Percentiles rank a stretch among this genome's conserved stretches.
These are phyloP conservation scores for Nitzschia sp. DNA, from an alignment of 108 stramenopile species.

Conservation along the genomic window DNA sequence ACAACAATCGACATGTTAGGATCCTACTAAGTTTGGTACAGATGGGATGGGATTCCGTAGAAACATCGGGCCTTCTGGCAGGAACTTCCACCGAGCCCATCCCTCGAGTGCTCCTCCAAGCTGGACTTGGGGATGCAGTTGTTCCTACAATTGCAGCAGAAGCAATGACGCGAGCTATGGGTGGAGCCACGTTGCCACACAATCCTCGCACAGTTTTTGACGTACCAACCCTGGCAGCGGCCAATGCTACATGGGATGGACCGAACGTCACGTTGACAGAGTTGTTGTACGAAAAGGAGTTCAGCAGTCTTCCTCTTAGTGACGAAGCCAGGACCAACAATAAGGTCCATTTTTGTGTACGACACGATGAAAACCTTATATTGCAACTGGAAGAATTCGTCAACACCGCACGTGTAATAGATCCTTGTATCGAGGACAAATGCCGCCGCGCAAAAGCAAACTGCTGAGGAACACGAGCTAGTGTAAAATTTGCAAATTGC, in stretches of 20 bases:
- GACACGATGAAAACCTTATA: constrained; percentile 48
- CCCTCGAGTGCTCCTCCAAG: constrained; percentile 36
- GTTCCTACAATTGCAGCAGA: constrained; percentile 69
- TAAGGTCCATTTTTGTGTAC: constrained; percentile 64
- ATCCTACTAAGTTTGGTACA: constrained; percentile 61
- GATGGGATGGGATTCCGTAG: constrained; percentile 73
- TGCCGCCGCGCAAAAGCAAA: constrained; percentile 28
- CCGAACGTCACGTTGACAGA: constrained; percentile 49
- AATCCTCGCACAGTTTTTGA: constrained; percentile 37
- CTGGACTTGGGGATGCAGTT: constrained; percentile 61
- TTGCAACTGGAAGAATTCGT: constrained; percentile 63
- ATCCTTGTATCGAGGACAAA: constrained; percentile 50
- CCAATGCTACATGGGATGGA: constrained; percentile 18
- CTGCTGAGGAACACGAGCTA: constrained; percentile 1
- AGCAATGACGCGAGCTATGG: constrained; percentile 61
- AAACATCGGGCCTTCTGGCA: constrained; percentile 62
- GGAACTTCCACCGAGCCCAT: constrained; percentile 35
- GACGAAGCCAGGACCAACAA: constrained; percentile 12
- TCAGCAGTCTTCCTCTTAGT: constrained; percentile 36
- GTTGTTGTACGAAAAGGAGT: constrained; percentile 47
- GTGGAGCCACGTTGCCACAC: constrained; percentile 42
- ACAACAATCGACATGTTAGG: constrained; percentile 68
- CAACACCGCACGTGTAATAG: constrained; percentile 55
- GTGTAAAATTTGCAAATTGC: not conserved
- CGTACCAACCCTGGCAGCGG: constrained; percentile 11